A percentile compares a stretch with the other conserved stretches of the same genome.
Conservation (phyloP, 106 monocot genomes). For the Phalaenopsis equestris region DNA sequence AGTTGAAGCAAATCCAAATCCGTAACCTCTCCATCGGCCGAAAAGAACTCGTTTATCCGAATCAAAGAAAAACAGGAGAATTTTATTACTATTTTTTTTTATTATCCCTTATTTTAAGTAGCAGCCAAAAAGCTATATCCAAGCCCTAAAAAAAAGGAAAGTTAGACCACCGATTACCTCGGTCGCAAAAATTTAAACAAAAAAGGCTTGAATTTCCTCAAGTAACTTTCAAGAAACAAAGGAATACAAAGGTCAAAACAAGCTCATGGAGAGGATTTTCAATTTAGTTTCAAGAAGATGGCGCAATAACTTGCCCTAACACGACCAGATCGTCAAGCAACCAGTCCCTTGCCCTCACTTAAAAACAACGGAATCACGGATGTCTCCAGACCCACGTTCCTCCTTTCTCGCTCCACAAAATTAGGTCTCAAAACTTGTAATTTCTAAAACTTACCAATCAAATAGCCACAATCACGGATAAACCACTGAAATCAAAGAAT, state of each 20-base stretch:
- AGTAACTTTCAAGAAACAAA: not conserved
- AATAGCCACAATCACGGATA: not conserved
- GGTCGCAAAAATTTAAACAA: not conserved
- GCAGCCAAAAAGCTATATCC: not conserved
- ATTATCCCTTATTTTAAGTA: not conserved
- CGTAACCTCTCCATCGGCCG: not conserved
- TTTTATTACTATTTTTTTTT: too few species aligned
- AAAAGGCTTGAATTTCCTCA: not conserved
- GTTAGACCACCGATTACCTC: not conserved
- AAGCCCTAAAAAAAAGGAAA: not conserved
- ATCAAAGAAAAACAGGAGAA: not conserved
- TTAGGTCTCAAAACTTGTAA: not conserved
- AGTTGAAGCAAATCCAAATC: not conserved
- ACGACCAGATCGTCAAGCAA: not conserved
- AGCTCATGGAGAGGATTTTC: not conserved
- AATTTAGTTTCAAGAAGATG: not conserved
- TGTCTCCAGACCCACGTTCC: too few species aligned
- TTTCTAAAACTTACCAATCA: not conserved
- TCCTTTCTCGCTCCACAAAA: not conserved
- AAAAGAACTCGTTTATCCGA: not conserved
- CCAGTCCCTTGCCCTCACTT: not conserved
- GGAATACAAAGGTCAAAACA: not conserved
- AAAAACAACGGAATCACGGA: not conserved
- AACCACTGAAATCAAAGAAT: not conserved
- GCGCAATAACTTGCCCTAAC: not conserved